Conservation (phyloP, 116 monocot genomes). For the Phalaenopsis hybrid region DNA sequence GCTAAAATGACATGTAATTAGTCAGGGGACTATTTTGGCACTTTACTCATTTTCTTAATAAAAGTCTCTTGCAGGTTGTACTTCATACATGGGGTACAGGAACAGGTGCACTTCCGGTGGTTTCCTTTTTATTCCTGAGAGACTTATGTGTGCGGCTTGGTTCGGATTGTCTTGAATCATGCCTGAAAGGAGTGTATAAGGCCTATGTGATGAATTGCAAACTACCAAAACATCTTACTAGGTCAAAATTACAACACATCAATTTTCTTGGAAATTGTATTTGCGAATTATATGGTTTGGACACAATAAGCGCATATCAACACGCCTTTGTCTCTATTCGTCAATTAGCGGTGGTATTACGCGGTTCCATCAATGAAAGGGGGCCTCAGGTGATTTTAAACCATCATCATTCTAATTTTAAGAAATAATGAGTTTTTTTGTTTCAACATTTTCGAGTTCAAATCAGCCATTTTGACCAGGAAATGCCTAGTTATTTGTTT, state of each 20-base stretch:
- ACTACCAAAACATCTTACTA: slow-evolving; percentile 57
- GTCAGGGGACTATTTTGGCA: too few species aligned
- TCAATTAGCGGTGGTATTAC: slow-evolving; percentile 70
- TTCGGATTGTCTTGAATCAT: slow-evolving; percentile 78
- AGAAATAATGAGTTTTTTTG: neutral
- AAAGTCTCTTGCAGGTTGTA: slow-evolving; percentile 38
- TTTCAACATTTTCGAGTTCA: neutral
- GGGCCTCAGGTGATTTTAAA: slow-evolving; percentile 49
- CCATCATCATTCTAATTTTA: neutral
- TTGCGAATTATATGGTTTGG: slow-evolving; percentile 74
- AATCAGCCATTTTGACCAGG: neutral
- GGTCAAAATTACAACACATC: slow-evolving; percentile 74
- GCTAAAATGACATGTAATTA: too few species aligned
- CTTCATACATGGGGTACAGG: slow-evolving; percentile 87
- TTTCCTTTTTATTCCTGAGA: slow-evolving; percentile 86
- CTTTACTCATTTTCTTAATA: neutral
- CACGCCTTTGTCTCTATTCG: slow-evolving; percentile 89
- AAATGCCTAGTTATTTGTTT: neutral
- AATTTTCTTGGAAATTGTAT: slow-evolving; percentile 94
- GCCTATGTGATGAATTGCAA: slow-evolving; percentile 86
- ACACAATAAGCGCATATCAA: slow-evolving; percentile 65
- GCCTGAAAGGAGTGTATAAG: slow-evolving; percentile 86
- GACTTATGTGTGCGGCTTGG: slow-evolving; percentile 82
- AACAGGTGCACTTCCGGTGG: slow-evolving; percentile 70
- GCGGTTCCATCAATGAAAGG: slow-evolving; percentile 62